Conservation (phyloP, 75 land plant species). For the Ceratopteris richardii region DNA sequence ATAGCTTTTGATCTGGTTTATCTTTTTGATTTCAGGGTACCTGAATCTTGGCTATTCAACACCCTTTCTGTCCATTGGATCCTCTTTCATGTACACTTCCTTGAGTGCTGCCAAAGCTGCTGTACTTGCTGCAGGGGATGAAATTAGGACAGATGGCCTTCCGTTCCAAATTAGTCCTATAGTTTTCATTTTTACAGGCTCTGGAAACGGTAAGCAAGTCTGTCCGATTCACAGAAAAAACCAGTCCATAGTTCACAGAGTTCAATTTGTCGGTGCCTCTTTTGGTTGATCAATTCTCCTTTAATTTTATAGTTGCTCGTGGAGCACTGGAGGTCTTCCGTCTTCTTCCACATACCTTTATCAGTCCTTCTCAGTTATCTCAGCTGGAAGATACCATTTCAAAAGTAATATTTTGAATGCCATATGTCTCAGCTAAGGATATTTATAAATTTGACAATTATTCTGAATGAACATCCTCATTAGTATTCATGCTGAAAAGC, state of each 20-base stretch:
- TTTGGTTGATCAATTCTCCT: background rate
- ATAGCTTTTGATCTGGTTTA: no score
- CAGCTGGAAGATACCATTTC: slow-evolving; percentile 19
- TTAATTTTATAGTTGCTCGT: slow-evolving; percentile 53
- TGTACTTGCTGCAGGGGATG: slow-evolving; percentile 88
- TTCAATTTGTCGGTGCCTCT: background rate
- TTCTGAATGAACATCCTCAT: no score
- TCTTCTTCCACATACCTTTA: slow-evolving; percentile 83
- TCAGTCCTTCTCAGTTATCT: slow-evolving; percentile 60
- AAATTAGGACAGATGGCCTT: slow-evolving; percentile 69
- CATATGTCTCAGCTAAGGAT: no score
- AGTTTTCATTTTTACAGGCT: slow-evolving; percentile 86
- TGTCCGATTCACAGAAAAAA: background rate
- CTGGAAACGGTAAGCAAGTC: slow-evolving; percentile 92
- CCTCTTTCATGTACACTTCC: slow-evolving; percentile 85
- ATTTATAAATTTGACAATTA: no score
- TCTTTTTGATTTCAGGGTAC: slow-evolving; percentile 43
- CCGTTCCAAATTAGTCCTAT: slow-evolving; percentile 80
- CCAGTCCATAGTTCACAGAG: no score
- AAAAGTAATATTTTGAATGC: no score
- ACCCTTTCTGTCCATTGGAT: slow-evolving; percentile 85
- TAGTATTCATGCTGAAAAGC: no score
- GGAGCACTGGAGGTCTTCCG: slow-evolving; percentile 95
- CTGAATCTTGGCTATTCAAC: slow-evolving; percentile 87
- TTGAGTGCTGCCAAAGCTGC: slow-evolving; percentile 91